Base-by-base conservation (phyloP, 2,329 filamentous ascomycete genomes). In the Trichoderma citrinoviride region DNA sequence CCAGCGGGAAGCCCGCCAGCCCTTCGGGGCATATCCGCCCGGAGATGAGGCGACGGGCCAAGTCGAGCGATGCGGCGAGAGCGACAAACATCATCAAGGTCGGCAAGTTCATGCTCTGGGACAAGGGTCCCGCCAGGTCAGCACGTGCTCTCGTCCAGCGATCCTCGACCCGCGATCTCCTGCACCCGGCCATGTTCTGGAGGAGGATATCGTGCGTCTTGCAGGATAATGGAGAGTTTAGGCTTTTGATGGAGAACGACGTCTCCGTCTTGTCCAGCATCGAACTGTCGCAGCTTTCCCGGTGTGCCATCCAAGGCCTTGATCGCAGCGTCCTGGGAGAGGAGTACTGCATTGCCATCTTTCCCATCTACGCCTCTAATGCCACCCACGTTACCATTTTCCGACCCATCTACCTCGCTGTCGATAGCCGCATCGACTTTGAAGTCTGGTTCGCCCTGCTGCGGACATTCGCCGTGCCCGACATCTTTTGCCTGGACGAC, bases 371-470 rank as follows among this genome's bases (percentile, higher is more conserved):
- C 77, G 88, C 92, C 0, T 84, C 90, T 10, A 87, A 87, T 21
- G 85, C 91, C 1, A 90, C 87, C 3, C 85, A 90, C 19, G 82
- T 94, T 64, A 90, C 90, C 7, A 85, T 94, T 29, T 88, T 92
- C 66, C 87, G 91, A n/a, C 94, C 95, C 0, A 88, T 98, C 41
- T 97, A 96, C 74, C 82, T 99, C 40, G 90, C 92, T 3, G 79
- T 97, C 50, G 94, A 98, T 70, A 93, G 87, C 27, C 86, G 93
- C 47, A 87, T 96, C 7, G 82, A 96, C n/a, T 97, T 96, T 71
- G 95, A 99, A 75, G 95, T 97, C 14, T 99, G 95, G 95, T 94
- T 96, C 72, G 93, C 97, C 7, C 81, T 99, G 10, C 77, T 99
- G 33, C 87, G 94, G 67, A 93, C 94, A 0, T 97, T 97, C 75